phyloP scores from a whole-genome alignment of 179 eudicot species.

The Pouteria campechiana region DNA sequence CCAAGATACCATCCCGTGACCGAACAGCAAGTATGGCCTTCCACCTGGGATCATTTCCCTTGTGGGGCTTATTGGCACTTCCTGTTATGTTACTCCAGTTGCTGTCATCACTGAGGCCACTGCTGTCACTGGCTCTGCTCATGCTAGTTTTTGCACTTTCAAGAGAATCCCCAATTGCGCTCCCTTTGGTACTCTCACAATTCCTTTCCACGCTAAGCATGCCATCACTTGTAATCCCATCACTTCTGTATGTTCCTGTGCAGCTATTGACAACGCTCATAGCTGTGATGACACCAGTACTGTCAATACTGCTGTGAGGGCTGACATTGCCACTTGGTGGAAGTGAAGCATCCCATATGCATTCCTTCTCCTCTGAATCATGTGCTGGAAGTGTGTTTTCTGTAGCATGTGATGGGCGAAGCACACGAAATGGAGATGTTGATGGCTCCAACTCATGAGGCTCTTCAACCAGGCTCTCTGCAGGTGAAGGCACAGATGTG shows the following conservation, averaged over 20 bases:
- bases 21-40: slow-evolving; percentile 72
- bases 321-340: slow-evolving; percentile 83
- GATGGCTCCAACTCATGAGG: slow-evolving; percentile 20
- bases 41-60: slow-evolving; percentile 89
- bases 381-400: slow-evolving; percentile 27
- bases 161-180: slow-evolving; percentile 50
- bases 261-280: slow-evolving; percentile 81
- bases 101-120: slow-evolving; percentile 85
- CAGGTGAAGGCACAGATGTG: slow-evolving; percentile 28
- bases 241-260: slow-evolving; percentile 63
- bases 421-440: slow-evolving; percentile 38
- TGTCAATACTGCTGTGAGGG: slow-evolving; percentile 72
- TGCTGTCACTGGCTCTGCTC: slow-evolving; percentile 76
- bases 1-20: slow-evolving; percentile 56
- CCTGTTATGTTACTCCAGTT: slow-evolving; percentile 78
- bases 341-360: slow-evolving; percentile 85
- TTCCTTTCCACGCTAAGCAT: slow-evolving; percentile 59
- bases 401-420: slow-evolving; percentile 38
- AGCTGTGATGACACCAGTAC: slow-evolving; percentile 52
- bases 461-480: slow-evolving; percentile 46
- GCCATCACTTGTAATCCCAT: slow-evolving; percentile 52
- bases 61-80: slow-evolving; percentile 81
- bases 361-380: slow-evolving; percentile 69
- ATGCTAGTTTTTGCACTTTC: slow-evolving; percentile 84
- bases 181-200: slow-evolving; percentile 39